phyloP scores from a whole-genome alignment of 768 basidiomycete species.

The Tylopilus intermedius region DNA sequence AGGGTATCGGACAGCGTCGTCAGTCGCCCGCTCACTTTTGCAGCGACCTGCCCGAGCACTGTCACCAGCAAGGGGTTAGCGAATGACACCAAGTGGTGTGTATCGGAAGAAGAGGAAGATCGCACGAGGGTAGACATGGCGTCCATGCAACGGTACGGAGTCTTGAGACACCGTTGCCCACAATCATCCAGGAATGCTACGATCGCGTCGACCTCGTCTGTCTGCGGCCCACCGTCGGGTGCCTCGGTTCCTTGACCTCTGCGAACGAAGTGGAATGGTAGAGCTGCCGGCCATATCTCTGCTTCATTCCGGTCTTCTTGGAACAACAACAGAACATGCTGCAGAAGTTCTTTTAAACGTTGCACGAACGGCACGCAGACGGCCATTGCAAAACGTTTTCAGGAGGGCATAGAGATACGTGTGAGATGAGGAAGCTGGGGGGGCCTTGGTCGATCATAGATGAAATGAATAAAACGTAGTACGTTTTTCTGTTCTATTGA shows the following conservation, averaged over 20 bases:
- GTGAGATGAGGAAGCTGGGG: constrained; percentile 43
- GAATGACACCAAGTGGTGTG: constrained; percentile 28
- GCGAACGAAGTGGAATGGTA: constrained; percentile 43
- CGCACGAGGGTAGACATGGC: constrained; percentile 41
- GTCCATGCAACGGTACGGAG: constrained; percentile 84
- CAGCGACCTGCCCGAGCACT: constrained; percentile 69
- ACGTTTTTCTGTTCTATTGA: too few relatives aligned
- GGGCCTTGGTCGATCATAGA: too few relatives aligned
- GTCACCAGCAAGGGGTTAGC: constrained; percentile 80
- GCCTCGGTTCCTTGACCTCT: constrained; percentile 36
- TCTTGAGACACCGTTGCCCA: constrained; percentile 72
- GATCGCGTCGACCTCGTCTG: constrained; percentile 53
- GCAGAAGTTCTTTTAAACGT: constrained; percentile 51
- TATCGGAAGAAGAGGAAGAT: constrained; percentile 6
- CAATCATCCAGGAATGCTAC: constrained; percentile 82
- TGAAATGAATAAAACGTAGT: too few relatives aligned
- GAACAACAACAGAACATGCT: constrained; percentile 73
- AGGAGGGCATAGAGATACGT: constrained; percentile 74
- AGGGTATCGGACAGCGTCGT: constrained; percentile 58
- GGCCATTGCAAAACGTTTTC: constrained; percentile 49
- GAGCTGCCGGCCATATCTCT: constrained; percentile 62
- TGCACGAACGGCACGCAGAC: constrained; percentile 48
- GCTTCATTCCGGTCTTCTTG: constrained; percentile 72
- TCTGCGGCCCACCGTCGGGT: constrained; percentile 49
- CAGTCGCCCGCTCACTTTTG: constrained; percentile 55